A percentile compares a stretch with the other conserved stretches of the same genome.
These are phyloP conservation scores for Fusarium euwallaceae DNA, from an alignment of 2,329 filamentous ascomycete genomes.

Conservation along the genomic window DNA sequence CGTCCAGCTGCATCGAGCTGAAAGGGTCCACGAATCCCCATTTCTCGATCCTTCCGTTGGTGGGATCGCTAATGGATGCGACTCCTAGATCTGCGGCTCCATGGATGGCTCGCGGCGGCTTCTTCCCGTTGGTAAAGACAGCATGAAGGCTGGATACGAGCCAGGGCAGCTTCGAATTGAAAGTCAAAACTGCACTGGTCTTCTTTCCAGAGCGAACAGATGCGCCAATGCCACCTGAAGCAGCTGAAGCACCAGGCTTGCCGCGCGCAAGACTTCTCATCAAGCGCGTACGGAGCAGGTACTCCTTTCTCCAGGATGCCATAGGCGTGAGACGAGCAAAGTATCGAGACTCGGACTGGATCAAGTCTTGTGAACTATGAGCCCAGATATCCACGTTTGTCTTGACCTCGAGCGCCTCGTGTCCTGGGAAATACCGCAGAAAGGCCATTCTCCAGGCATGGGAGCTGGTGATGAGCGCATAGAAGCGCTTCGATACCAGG, in stretches of 20 bases:
- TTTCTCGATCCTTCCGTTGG: constrained; percentile 78
- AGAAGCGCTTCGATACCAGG: constrained; percentile 89
- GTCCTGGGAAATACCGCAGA: constrained; percentile 87
- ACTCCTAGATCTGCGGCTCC: constrained; percentile 83
- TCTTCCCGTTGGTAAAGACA: constrained; percentile 79
- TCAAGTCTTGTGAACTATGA: constrained; percentile 63
- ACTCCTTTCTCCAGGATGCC: constrained; percentile 97
- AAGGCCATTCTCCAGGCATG: constrained; percentile 97
- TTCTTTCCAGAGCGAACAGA: constrained; percentile 72
- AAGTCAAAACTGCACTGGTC: constrained; percentile 82
- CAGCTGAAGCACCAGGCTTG: constrained; percentile 75
- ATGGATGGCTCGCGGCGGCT: constrained; percentile 83
- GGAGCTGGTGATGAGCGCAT: constrained; percentile 87
- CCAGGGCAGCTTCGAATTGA: constrained; percentile 85
- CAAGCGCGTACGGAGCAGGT: constrained; percentile 87
- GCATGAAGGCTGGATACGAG: constrained; percentile 85
- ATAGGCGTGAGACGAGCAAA: constrained; percentile 86
- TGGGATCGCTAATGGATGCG: constrained; percentile 86
- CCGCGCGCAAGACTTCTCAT: constrained; percentile 85
- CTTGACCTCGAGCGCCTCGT: constrained; percentile 58
- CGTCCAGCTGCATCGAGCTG: constrained; percentile 81
- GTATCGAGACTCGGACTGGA: constrained; percentile 79
- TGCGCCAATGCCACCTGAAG: constrained; percentile 64
- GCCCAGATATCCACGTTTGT: constrained; percentile 56
- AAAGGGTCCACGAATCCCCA: constrained; percentile 86